phyloP scores from a whole-genome alignment of 805 yeast species.

The Candida hungchunana region DNA sequence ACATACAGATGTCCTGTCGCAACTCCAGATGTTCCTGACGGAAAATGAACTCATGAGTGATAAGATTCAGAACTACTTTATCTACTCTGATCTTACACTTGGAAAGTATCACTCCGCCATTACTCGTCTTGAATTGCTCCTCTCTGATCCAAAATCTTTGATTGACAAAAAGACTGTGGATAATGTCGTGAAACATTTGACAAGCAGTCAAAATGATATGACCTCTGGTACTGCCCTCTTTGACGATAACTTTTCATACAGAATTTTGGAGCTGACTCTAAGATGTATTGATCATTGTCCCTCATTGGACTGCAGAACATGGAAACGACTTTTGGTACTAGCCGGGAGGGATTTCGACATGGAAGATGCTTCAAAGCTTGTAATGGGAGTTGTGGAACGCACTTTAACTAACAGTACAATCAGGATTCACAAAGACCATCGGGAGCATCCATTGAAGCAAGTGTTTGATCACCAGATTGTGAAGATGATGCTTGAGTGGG shows the following conservation, averaged over 20 bases:
- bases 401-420: not conserved
- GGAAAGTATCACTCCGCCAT: constrained; percentile 11
- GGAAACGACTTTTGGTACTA: constrained; percentile 15
- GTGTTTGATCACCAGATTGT: constrained; percentile 17
- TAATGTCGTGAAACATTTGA: constrained; percentile 6
- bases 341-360: constrained; percentile 13
- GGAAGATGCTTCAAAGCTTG: constrained; percentile 11
- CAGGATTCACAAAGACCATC: constrained; percentile 10
- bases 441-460: constrained; percentile 18
- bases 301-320: constrained; percentile 10
- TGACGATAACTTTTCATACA: constrained; percentile 6
- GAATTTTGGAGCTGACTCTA: constrained; percentile 4
- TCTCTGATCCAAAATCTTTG: not conserved
- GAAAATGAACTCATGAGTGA: constrained; percentile 9
- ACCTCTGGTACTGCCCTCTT: not conserved
- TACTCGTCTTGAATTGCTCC: constrained; percentile 6
- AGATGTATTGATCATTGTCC: constrained; percentile 7
- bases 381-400: constrained; percentile 10
- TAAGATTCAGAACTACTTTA: constrained; percentile 12
- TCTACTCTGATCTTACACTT: constrained; percentile 14
- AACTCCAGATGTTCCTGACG: constrained; percentile 11
- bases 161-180: constrained; percentile 14
- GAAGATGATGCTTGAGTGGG: constrained; percentile 17
- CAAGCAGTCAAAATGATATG: not conserved
- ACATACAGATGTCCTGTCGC: constrained; percentile 8